phyloP scores from a whole-genome alignment of 345 rosid species.

The Gossypium sturtianum region DNA sequence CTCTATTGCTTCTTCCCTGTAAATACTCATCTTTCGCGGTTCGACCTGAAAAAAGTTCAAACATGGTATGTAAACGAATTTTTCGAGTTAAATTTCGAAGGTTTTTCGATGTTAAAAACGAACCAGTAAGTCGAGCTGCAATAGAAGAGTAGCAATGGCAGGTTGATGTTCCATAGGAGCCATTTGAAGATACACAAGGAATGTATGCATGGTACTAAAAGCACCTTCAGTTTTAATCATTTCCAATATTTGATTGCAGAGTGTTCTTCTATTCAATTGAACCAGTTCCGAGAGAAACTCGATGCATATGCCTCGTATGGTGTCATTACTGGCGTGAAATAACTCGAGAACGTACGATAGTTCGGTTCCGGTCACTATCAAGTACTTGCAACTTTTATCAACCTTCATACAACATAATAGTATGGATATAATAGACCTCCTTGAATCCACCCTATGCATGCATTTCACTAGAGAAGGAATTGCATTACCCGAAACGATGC shows the following conservation, averaged over 20 bases:
- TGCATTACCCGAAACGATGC: conserved; percentile 43
- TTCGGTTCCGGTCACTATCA: conserved; percentile 43
- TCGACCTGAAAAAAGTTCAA: conserved; percentile 33
- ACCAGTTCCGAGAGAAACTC: conserved; percentile 51
- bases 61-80: not conserved
- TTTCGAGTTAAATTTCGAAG: not conserved
- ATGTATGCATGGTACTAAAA: conserved; percentile 63
- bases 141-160: conserved; percentile 52
- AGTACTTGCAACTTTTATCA: conserved; percentile 45
- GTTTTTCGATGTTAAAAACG: conserved; percentile 13
- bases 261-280: conserved; percentile 50
- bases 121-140: conserved; percentile 69
- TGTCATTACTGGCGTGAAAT: conserved; percentile 52
- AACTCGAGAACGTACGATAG: conserved; percentile 47
- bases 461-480: conserved; percentile 46
- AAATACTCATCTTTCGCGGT: conserved; percentile 74
- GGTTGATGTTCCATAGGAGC: conserved; percentile 63
- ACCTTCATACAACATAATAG: conserved; percentile 50
- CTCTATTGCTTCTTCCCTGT: conserved; percentile 64
- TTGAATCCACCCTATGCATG: conserved; percentile 41
- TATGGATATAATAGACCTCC: conserved; percentile 38
- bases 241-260: conserved; percentile 46
- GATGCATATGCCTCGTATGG: conserved; percentile 42
- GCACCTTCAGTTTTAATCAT: conserved; percentile 54
- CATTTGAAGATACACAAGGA: conserved; percentile 69